phyloP scores from a whole-genome alignment of 2,329 filamentous ascomycete species.

The Calonectria pseudoreteaudii region DNA sequence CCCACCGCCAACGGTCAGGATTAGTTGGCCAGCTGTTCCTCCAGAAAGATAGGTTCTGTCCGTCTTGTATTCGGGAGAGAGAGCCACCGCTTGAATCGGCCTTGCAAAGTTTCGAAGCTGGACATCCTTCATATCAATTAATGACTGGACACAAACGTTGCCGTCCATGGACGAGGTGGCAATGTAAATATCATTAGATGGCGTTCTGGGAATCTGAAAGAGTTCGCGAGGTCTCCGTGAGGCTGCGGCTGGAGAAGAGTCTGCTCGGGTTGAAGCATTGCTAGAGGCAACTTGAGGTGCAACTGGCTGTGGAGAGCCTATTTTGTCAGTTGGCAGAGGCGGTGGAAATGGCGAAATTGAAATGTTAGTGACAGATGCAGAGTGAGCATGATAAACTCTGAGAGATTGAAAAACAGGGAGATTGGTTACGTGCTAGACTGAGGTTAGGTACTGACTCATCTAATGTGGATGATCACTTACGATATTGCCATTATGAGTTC shows the following conservation, averaged over 20 bases:
- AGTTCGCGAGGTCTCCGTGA: constrained; percentile 65
- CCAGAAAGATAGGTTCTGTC: constrained; percentile 93
- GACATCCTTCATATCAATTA: constrained; percentile 90
- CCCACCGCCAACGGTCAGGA: constrained; percentile 86
- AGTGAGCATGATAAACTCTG: constrained; percentile 91
- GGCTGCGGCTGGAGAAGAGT: constrained; percentile 58
- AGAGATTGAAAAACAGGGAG: constrained; percentile 85
- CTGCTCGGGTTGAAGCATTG: constrained; percentile 47
- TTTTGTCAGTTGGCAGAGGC: constrained; percentile 59
- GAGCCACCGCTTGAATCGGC: constrained; percentile 88
- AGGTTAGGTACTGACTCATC: constrained; percentile 40
- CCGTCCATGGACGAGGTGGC: constrained; percentile 96
- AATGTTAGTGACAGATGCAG: constrained; percentile 88
- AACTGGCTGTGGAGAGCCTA: constrained; percentile 54
- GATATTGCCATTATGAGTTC: constrained; percentile 96
- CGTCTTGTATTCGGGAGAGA: constrained; percentile 95
- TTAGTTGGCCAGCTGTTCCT: constrained; percentile 86
- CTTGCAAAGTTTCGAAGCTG: constrained; percentile 92
- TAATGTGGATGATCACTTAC: constrained; percentile 63
- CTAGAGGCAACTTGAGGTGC: constrained; percentile 50
- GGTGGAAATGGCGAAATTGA: constrained; percentile 89
- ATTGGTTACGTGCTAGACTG: constrained; percentile 81
- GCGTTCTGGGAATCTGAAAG: constrained; percentile 74
- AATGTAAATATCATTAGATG: constrained; percentile 92
- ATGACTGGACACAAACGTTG: constrained; percentile 90